Conservation (phyloP, 805 yeast species). For the Saccharomycopsis babjevae region DNA sequence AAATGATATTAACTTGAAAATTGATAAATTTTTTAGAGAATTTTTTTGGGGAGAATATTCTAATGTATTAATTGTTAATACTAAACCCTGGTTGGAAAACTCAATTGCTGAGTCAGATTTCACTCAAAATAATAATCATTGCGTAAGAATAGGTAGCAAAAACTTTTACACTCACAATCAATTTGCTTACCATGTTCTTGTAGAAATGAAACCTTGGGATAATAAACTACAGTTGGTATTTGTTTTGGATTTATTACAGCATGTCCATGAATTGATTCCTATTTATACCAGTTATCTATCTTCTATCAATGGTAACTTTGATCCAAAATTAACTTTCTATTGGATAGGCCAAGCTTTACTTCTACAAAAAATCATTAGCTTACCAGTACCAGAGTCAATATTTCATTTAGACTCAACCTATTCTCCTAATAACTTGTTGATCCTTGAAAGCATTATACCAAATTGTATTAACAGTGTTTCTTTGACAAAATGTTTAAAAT, state of each 20-base stretch:
- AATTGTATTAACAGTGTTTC: constrained; percentile 48
- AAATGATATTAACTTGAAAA: constrained; percentile 28
- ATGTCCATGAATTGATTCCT: constrained; percentile 61
- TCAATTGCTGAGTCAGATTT: constrained; percentile 17
- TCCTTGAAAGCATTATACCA: constrained; percentile 55
- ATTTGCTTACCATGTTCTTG: constrained; percentile 50
- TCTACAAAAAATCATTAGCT: constrained; percentile 45
- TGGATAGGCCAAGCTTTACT: constrained; percentile 71
- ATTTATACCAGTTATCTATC: constrained; percentile 54
- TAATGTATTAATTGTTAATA: constrained; percentile 38
- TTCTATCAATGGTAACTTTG: constrained; percentile 55
- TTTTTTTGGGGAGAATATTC: constrained; percentile 39
- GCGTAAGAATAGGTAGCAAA: constrained; percentile 38
- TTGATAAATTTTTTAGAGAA: constrained; percentile 38
- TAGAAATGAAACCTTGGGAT: constrained; percentile 73
- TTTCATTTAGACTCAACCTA: constrained; percentile 13
- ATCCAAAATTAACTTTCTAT: constrained; percentile 69
- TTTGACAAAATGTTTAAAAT: constrained; percentile 47
- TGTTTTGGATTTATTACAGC: constrained; percentile 37
- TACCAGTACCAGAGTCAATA: constrained; percentile 38
- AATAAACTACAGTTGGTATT: constrained; percentile 52
- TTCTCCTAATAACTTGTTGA: constrained; percentile 28
- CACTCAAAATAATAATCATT: constrained; percentile 28
- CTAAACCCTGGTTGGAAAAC: constrained; percentile 40
- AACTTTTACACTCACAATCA: constrained; percentile 58